A percentile compares a stretch with the other conserved stretches of the same genome.
Evolutionary conservation across 768 basidiomycete genomes (phyloP).

Genomic region (Amanita thiersii): DNA sequence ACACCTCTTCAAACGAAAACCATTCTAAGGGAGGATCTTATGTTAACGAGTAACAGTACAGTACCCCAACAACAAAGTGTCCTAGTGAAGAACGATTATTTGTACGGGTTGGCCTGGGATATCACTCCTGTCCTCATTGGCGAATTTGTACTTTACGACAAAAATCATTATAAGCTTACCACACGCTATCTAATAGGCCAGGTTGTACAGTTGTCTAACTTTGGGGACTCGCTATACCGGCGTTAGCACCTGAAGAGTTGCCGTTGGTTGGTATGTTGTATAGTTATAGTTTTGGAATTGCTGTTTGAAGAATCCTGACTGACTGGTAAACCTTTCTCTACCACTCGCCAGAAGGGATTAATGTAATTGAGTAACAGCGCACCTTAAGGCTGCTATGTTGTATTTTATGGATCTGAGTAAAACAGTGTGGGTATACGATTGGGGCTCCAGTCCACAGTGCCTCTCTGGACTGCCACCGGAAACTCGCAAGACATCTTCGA

Average conservation of each 20-base stretch:
- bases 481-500: constrained; percentile 79
- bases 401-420: constrained; percentile 99
- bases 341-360: constrained; percentile 99
- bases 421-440: constrained; percentile 96
- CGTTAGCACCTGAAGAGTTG: constrained; percentile 99
- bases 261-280: constrained; percentile 80
- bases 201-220: constrained; percentile 91
- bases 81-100: too few relatives aligned
- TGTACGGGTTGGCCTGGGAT: too few relatives aligned
- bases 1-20: too few relatives aligned
- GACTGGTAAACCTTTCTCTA: constrained; percentile 56
- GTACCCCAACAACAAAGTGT: too few relatives aligned
- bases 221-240: constrained; percentile 94
- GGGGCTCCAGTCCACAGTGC: constrained; percentile 86
- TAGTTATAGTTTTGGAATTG: background rate
- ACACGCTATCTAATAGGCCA: constrained; percentile 94
- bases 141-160: constrained; percentile 99
- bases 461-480: constrained; percentile 78
- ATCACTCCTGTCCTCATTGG: constrained; percentile 88
- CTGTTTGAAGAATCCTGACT: background rate
- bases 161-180: constrained; percentile 99
- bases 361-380: constrained; percentile 99
- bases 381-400: constrained; percentile 87
- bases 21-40: too few relatives aligned
- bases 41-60: too few relatives aligned